Conservation (phyloP, 2,329 filamentous ascomycete species). For the Plectosphaerella sp. region DNA sequence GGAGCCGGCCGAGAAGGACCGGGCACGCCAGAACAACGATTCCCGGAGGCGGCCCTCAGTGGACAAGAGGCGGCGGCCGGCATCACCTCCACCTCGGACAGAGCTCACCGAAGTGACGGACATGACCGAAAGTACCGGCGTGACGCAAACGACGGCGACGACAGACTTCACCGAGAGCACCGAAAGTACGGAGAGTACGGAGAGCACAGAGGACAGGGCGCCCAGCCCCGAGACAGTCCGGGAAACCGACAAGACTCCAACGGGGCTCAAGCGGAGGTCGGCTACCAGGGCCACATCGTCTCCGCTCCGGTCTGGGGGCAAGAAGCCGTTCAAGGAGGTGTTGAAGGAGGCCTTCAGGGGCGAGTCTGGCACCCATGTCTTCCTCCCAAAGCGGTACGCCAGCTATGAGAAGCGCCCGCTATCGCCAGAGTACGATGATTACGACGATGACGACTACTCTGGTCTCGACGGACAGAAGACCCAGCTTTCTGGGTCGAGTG, state of each 20-base stretch:
- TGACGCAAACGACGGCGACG: conserved; percentile 9
- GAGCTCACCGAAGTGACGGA: conserved; percentile 12
- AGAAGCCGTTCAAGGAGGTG: conserved; percentile 51
- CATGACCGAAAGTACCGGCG: conserved; percentile 8
- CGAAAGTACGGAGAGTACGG: conserved; percentile 7
- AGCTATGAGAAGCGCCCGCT: conserved; percentile 36
- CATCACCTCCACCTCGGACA: conserved; percentile 16
- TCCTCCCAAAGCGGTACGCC: conserved; percentile 42
- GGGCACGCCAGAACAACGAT: neutral
- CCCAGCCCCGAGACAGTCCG: conserved; percentile 8
- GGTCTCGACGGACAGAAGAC: conserved; percentile 6
- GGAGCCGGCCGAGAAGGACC: conserved; percentile 21
- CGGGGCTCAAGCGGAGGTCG: conserved; percentile 48
- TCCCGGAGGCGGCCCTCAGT: conserved; percentile 17
- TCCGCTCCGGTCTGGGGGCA: conserved; percentile 40
- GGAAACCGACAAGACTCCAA: conserved; percentile 22
- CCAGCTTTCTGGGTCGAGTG: conserved; percentile 24
- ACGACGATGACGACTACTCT: conserved; percentile 16
- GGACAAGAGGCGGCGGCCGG: conserved; percentile 15
- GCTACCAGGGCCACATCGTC: conserved; percentile 49
- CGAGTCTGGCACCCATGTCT: conserved; percentile 47
- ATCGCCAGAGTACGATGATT: conserved; percentile 15
- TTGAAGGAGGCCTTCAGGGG: conserved; percentile 60
- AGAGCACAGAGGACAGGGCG: conserved; percentile 6
- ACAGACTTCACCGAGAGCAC: conserved; percentile 8